Conservation (phyloP, 768 basidiomycete genomes). For the Suillus bovinus region DNA sequence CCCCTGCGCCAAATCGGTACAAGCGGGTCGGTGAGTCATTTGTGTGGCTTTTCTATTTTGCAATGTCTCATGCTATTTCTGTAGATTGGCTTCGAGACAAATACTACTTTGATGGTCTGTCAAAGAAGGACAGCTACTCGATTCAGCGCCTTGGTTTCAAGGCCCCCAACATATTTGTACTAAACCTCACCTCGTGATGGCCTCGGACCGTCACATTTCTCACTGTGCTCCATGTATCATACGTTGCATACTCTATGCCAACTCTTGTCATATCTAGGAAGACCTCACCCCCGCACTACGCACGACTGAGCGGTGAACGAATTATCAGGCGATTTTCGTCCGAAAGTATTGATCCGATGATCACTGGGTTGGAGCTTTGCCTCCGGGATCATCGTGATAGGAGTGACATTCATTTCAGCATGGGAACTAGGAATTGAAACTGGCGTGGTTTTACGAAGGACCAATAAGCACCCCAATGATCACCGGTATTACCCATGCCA, state of each 20-base stretch:
- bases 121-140: constrained; percentile 60
- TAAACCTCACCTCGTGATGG: constrained; percentile 55
- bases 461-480: not conserved
- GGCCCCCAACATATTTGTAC: constrained; percentile 78
- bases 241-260: not conserved
- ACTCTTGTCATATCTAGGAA: not conserved
- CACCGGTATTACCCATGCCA: not conserved
- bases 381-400: not conserved
- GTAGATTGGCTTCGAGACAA: constrained; percentile 79
- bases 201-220: constrained; percentile 10
- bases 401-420: not conserved
- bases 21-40: constrained; percentile 61
- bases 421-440: not conserved
- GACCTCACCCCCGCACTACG: not conserved
- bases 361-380: not conserved
- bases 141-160: constrained; percentile 65
- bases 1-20: constrained; percentile 47
- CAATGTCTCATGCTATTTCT: constrained; percentile 7
- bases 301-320: not conserved
- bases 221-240: constrained; percentile 13
- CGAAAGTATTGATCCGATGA: not conserved
- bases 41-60: not conserved
- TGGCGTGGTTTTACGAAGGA: not conserved
- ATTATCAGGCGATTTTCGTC: not conserved
- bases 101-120: constrained; percentile 66